A percentile compares a stretch with the other conserved stretches of the same genome.
Evolutionary conservation across 1,284 basidiomycete species (phyloP).

Genomic region (Pyrrhoderma lamaoense): DNA sequence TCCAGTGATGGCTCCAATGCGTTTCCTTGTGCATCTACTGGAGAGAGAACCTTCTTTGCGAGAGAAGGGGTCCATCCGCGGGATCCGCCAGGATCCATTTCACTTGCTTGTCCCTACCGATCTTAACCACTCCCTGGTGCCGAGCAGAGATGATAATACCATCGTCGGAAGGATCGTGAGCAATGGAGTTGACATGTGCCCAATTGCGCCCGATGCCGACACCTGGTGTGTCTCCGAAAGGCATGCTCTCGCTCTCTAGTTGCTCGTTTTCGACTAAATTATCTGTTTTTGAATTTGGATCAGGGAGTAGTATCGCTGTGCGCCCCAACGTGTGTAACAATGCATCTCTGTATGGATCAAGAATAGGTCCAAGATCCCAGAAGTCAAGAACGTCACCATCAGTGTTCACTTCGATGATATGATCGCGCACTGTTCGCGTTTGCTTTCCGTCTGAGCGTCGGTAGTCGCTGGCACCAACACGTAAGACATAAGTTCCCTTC

Average conservation of each 20-base stretch:
- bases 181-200: conserved; percentile 7
- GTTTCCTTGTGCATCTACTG: background rate
- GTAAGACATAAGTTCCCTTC: conserved; percentile 7
- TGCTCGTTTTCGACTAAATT: conserved; percentile 1
- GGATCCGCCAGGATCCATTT: conserved; percentile 10
- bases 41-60: conserved; percentile 4
- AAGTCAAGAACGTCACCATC: conserved; percentile 8
- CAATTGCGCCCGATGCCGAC: conserved; percentile 7
- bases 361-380: conserved; percentile 5
- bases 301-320: background rate
- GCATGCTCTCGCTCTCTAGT: background rate
- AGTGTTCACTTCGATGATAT: conserved; percentile 6
- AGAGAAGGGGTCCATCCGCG: conserved; percentile 1
- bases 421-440: conserved; percentile 3
- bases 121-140: conserved; percentile 4
- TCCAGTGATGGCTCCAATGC: background rate
- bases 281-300: background rate
- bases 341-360: conserved; percentile 3
- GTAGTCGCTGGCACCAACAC: conserved; percentile 4
- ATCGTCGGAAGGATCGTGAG: conserved; percentile 5
- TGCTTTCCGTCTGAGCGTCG: conserved; percentile 1
- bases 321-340: conserved; percentile 1
- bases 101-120: conserved; percentile 4
- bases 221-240: conserved; percentile 2
- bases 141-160: conserved; percentile 1